Conservation (phyloP, 441 rosid species). For the Croton setiger region DNA sequence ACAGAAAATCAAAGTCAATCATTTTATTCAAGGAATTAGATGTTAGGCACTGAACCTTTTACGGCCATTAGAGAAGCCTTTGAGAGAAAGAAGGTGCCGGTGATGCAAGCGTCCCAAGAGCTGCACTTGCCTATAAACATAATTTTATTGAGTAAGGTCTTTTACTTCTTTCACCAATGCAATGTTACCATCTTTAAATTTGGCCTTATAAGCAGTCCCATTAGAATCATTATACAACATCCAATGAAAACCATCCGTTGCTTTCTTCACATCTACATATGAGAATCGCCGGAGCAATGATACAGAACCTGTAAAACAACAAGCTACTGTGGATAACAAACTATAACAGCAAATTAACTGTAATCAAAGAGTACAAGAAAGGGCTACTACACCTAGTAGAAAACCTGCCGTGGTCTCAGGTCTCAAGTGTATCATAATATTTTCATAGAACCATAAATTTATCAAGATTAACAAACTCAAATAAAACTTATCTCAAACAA, state of each 20-base stretch:
- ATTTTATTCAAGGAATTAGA: background rate
- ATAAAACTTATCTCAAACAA: too few relatives aligned
- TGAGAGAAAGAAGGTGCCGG: constrained; percentile 84
- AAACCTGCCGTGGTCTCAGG: too few relatives aligned
- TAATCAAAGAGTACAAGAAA: too few relatives aligned
- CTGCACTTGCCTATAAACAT: constrained; percentile 56
- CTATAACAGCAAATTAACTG: too few relatives aligned
- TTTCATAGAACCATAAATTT: too few relatives aligned
- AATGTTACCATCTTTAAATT: constrained; percentile 55
- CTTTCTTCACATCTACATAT: constrained; percentile 69
- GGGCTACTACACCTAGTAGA: too few relatives aligned
- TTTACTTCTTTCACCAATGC: constrained; percentile 67
- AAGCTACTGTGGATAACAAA: background rate
- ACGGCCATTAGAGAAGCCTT: constrained; percentile 64
- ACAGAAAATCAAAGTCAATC: background rate
- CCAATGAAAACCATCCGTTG: constrained; percentile 67
- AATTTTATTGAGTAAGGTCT: constrained; percentile 43
- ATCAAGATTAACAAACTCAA: too few relatives aligned
- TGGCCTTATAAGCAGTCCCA: constrained; percentile 72
- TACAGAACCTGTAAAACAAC: constrained; percentile 42
- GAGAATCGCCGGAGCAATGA: constrained; percentile 48
- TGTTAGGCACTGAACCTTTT: constrained; percentile 42
- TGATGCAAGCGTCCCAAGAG: constrained; percentile 79
- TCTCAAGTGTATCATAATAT: too few relatives aligned
- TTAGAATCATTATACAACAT: constrained; percentile 50